A percentile compares a stretch with the other conserved stretches of the same genome.
These are phyloP conservation scores for Irpex sp. DNA, from an alignment of 1,284 basidiomycete genomes.

Conservation along the genomic window DNA sequence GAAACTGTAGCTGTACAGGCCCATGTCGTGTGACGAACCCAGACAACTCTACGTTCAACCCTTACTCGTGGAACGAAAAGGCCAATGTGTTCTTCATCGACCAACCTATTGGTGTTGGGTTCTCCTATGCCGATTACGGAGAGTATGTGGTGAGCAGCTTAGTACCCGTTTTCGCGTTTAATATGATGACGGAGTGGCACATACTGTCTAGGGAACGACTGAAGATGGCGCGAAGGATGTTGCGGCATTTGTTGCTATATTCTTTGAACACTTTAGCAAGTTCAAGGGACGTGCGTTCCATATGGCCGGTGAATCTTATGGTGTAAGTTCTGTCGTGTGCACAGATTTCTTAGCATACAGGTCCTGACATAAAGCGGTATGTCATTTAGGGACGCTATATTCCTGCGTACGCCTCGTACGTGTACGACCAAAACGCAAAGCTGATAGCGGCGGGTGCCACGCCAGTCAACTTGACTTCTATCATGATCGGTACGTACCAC, in stretches of 20 bases:
- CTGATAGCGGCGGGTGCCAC: slow-evolving; percentile 50
- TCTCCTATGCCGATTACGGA: slow-evolving; percentile 69
- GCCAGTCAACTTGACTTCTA: slow-evolving; percentile 69
- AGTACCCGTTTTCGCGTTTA: background rate
- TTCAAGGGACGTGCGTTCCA: slow-evolving; percentile 66
- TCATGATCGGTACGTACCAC: slow-evolving; percentile 61
- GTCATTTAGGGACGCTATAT: slow-evolving; percentile 63
- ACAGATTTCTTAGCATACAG: background rate
- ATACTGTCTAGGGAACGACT: slow-evolving; percentile 38
- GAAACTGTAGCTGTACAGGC: slow-evolving; percentile 3
- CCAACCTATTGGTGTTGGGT: slow-evolving; percentile 62
- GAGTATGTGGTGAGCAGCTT: slow-evolving; percentile 45
- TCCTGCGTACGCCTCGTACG: slow-evolving; percentile 71
- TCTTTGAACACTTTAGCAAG: slow-evolving; percentile 66
- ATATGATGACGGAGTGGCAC: background rate
- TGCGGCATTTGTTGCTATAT: slow-evolving; percentile 63
- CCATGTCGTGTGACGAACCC: slow-evolving; percentile 33
- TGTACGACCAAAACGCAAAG: slow-evolving; percentile 69
- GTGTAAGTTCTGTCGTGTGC: slow-evolving; percentile 29
- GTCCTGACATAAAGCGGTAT: background rate
- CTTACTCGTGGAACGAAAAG: slow-evolving; percentile 64
- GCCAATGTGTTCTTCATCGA: slow-evolving; percentile 73
- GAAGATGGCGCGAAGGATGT: slow-evolving; percentile 69
- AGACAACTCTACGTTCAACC: slow-evolving; percentile 45
- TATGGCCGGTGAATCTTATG: slow-evolving; percentile 71